Evolutionary conservation across 2,329 filamentous ascomycete species (phyloP).

Genomic region (Exophiala sideris): DNA sequence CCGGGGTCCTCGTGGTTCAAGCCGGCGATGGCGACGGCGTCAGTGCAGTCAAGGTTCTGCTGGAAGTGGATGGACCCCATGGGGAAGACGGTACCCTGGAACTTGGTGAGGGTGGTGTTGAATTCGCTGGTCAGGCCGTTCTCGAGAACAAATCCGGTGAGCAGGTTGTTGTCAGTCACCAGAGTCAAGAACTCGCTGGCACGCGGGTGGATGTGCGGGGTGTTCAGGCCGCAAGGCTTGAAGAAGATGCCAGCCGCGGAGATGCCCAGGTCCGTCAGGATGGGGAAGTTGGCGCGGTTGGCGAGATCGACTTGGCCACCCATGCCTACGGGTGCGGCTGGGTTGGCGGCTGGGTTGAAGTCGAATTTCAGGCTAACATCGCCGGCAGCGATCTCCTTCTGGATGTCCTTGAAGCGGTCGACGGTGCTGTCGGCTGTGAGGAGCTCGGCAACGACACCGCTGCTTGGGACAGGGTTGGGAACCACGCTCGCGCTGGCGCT

Average conservation of each 20-base stretch:
- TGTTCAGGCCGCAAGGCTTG: conserved; percentile 46
- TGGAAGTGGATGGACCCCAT: conserved; percentile 48
- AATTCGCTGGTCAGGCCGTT: conserved; percentile 44
- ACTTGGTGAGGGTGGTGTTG: conserved; percentile 38
- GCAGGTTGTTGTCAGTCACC: conserved; percentile 38
- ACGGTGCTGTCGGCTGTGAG: conserved; percentile 23
- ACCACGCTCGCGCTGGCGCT: conserved; percentile 18
- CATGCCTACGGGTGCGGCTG: conserved; percentile 23
- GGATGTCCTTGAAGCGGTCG: conserved; percentile 25
- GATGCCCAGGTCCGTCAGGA: conserved; percentile 27
- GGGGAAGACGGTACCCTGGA: conserved; percentile 48
- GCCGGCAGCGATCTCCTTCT: conserved; percentile 17
- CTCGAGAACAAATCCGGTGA: conserved; percentile 47
- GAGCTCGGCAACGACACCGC: conserved; percentile 26
- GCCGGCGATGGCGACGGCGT: conserved; percentile 43
- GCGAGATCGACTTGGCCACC: conserved; percentile 31
- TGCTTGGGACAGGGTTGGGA: conserved; percentile 22
- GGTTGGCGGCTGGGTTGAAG: conserved; percentile 29
- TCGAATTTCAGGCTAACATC: conserved; percentile 28
- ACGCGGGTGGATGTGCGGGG: conserved; percentile 48
- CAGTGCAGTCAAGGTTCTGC: conserved; percentile 47
- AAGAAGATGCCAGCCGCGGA: conserved; percentile 28
- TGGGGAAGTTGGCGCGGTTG: conserved; percentile 27
- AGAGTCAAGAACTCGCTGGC: conserved; percentile 49
- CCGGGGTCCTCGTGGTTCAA: conserved; percentile 43